A percentile compares a stretch with the other conserved stretches of the same genome.
Conservation (phyloP, 768 basidiomycete genomes). For the Lactarius sanguifluus region DNA sequence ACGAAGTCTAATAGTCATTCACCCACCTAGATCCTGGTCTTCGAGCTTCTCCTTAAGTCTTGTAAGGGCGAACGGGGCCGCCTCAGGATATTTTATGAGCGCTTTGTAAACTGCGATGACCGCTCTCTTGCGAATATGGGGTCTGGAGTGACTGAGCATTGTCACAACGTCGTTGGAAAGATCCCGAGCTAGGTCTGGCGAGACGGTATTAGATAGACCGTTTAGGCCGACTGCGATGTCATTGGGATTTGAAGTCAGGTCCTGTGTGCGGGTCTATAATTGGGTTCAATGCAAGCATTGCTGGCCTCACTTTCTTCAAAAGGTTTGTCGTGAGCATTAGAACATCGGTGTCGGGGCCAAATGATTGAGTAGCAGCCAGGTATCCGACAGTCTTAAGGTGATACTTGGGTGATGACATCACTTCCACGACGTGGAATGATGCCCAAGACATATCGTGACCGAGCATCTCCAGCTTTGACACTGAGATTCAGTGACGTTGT, state of each 20-base stretch:
- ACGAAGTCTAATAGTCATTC: neutral
- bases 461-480: slow-evolving; percentile 90
- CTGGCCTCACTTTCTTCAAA: slow-evolving; percentile 76
- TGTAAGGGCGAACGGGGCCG: slow-evolving; percentile 59
- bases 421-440: slow-evolving; percentile 95
- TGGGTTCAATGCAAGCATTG: slow-evolving; percentile 13
- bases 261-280: slow-evolving; percentile 47
- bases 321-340: slow-evolving; percentile 96
- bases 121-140: slow-evolving; percentile 88
- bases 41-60: slow-evolving; percentile 79
- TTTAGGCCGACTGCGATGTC: slow-evolving; percentile 77
- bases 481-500: slow-evolving; percentile 22
- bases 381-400: slow-evolving; percentile 97
- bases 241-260: slow-evolving; percentile 71
- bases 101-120: slow-evolving; percentile 81
- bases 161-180: slow-evolving; percentile 79
- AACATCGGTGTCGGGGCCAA: slow-evolving; percentile 92
- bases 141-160: slow-evolving; percentile 87
- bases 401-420: slow-evolving; percentile 90
- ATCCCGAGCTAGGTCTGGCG: slow-evolving; percentile 88
- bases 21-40: slow-evolving; percentile 68
- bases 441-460: slow-evolving; percentile 95
- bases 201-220: slow-evolving; percentile 81
- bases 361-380: slow-evolving; percentile 89
- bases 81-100: slow-evolving; percentile 80